Evolutionary conservation across 768 basidiomycete species (phyloP), one percentile per base, ranked within the genome.

Genomic region (Phallus indusiatus): DNA sequence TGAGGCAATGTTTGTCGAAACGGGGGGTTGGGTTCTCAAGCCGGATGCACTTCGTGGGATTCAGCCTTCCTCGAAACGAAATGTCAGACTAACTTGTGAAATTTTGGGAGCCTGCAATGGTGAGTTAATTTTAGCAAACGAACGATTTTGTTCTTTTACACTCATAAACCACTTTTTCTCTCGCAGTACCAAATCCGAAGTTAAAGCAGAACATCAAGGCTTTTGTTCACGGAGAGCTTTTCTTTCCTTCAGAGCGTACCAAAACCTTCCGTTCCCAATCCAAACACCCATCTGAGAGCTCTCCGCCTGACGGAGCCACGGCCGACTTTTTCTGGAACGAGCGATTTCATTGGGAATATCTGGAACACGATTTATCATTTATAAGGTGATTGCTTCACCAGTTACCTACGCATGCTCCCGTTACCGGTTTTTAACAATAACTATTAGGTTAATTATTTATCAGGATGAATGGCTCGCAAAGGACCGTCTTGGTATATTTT

Each of bases 1-100:
- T 63, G 84, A 83, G 66, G 83, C 75, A 0, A 75, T 85, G 76
- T 85, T 84, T 64, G 74, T 74, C 0, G 83, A 80, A 0, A 79
- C 74, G 2, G 64, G 69, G 1, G 83, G 83, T 1, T 85, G 80
- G 81, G 76, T 81, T 1, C 67, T 74, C 35, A 81, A 81, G 62
- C 82, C 83, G 0, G 62, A 63, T 12, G 49, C 59, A 20, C 55
- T 73, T 60, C 56, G 68, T 62, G 71, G 65, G 35, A 54, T 55
- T 35, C 63, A 52, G 17, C 48, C 34, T 24, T 59, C 35, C n/a
- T 54, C 53, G 55, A 63, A 46, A n/a, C 36, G 34, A 34, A n/a
- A 11, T 37, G 34, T 50, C 14, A 36, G 47, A 5, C 33, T 57
- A 20, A 48, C 56, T n/a, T 57, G 47, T 17, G 56, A 57, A 28